These are phyloP conservation scores for Cladophialophora exuberans DNA, from an alignment of 2,329 filamentous ascomycete species.

Conservation along the genomic window DNA sequence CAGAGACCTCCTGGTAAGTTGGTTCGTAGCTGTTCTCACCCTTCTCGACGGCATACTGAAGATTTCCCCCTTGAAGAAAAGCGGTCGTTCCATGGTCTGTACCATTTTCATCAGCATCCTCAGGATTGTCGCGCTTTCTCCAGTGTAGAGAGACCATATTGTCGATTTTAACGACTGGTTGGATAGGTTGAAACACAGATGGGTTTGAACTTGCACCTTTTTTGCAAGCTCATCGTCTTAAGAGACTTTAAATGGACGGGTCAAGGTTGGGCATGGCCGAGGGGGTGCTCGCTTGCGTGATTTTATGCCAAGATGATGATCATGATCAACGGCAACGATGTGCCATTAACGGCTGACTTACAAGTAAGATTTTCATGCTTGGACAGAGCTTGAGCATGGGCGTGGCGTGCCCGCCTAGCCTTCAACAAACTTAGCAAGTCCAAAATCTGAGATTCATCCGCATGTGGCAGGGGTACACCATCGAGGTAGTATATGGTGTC, in stretches of 20 bases:
- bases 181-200: neutral
- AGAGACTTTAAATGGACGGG: neutral
- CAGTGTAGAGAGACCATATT: conserved; percentile 6
- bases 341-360: neutral
- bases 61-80: conserved; percentile 42
- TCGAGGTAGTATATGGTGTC: conserved; percentile 6
- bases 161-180: neutral
- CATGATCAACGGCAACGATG: neutral
- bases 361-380: conserved; percentile 3
- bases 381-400: neutral
- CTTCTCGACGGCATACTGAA: conserved; percentile 47
- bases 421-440: neutral
- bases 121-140: neutral
- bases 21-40: conserved; percentile 54
- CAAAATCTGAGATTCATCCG: neutral
- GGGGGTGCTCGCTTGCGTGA: neutral
- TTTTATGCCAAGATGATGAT: neutral
- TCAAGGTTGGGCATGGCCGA: neutral
- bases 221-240: neutral
- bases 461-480: neutral
- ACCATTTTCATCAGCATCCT: neutral
- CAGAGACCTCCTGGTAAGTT: conserved; percentile 64
- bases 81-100: neutral
- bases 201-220: neutral
- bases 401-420: neutral